Percentiles rank a stretch among this genome's conserved stretches.
Evolutionary conservation across 2,329 filamentous ascomycete genomes (phyloP).

Genomic region (Sclerotinia minor): DNA sequence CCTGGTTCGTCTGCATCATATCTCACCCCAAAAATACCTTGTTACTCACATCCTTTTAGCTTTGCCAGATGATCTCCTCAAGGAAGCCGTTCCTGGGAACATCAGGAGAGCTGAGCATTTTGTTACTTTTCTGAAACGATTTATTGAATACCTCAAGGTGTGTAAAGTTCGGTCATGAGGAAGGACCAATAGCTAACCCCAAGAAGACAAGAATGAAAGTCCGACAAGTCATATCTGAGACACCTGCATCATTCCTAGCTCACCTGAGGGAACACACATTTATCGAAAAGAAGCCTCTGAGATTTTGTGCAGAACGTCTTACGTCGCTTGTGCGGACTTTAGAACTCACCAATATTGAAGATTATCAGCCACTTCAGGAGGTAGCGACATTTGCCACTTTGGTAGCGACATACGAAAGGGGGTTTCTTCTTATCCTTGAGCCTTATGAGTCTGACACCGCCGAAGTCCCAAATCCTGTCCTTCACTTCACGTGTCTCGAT

Average conservation of each 20-base stretch:
- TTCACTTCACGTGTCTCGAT: slow-evolving; percentile 95
- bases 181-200: slow-evolving; percentile 26
- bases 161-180: neutral
- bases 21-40: neutral
- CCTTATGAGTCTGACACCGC: slow-evolving; percentile 95
- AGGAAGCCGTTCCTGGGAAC: slow-evolving; percentile 94
- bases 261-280: slow-evolving; percentile 96
- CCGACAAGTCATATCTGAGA: slow-evolving; percentile 94
- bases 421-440: slow-evolving; percentile 93
- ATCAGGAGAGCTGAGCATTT: slow-evolving; percentile 96
- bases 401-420: slow-evolving; percentile 94
- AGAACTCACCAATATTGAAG: slow-evolving; percentile 95
- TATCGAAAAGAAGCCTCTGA: slow-evolving; percentile 91
- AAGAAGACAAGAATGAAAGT: slow-evolving; percentile 92
- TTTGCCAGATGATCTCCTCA: slow-evolving; percentile 87
- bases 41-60: slow-evolving; percentile 48
- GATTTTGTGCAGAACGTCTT: slow-evolving; percentile 91
- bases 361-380: slow-evolving; percentile 95
- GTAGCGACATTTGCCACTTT: slow-evolving; percentile 97
- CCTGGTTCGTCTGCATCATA: slow-evolving; percentile 49
- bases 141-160: slow-evolving; percentile 92
- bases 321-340: slow-evolving; percentile 93
- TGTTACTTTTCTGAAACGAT: slow-evolving; percentile 88
- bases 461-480: slow-evolving; percentile 92
- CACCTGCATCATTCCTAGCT: slow-evolving; percentile 86